These are phyloP conservation scores for Ophiocordyceps sinensis DNA, from an alignment of 2,329 filamentous ascomycete species.

Conservation along the genomic window DNA sequence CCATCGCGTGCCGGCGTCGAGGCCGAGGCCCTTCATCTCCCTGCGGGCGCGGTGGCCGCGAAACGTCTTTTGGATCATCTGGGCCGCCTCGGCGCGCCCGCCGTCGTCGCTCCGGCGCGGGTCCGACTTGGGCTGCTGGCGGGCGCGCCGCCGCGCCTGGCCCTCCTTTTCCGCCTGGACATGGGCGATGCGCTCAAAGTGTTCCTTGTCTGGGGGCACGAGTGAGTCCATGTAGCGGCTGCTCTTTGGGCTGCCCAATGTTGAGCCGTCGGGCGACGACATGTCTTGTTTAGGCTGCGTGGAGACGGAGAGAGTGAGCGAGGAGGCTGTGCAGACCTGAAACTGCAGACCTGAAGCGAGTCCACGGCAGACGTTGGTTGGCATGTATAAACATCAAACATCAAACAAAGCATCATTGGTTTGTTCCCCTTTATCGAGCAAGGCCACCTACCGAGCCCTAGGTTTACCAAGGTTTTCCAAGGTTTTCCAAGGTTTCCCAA, in stretches of 20 bases:
- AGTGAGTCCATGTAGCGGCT: slow-evolving; percentile 37
- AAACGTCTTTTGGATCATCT: slow-evolving; percentile 56
- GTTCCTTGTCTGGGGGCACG: slow-evolving; percentile 27
- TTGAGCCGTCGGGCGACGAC: slow-evolving; percentile 4
- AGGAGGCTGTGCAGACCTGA: too few species aligned
- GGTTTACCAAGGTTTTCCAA: too few species aligned
- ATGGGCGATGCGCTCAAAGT: slow-evolving; percentile 32
- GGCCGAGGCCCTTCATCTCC: slow-evolving; percentile 51
- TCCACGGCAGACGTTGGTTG: too few species aligned
- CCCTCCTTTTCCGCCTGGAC: slow-evolving; percentile 33
- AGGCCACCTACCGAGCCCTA: too few species aligned
- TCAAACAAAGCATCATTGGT: too few species aligned
- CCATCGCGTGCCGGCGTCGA: slow-evolving; percentile 61
- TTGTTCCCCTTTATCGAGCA: too few species aligned
- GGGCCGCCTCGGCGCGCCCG: slow-evolving; percentile 30
- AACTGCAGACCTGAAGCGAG: too few species aligned
- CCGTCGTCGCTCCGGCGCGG: neutral
- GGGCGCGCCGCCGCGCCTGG: slow-evolving; percentile 25
- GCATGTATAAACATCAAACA: too few species aligned
- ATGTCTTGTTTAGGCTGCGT: too few species aligned
- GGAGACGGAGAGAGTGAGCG: too few species aligned
- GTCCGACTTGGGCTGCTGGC: slow-evolving; percentile 19
- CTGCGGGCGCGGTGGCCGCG: slow-evolving; percentile 61
- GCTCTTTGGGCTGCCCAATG: slow-evolving; percentile 8
- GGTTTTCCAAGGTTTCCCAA: too few species aligned